Evolutionary conservation across 2,329 filamentous ascomycete genomes (phyloP), one percentile per base, ranked within the genome.

Genomic region (Alternaria solani): DNA sequence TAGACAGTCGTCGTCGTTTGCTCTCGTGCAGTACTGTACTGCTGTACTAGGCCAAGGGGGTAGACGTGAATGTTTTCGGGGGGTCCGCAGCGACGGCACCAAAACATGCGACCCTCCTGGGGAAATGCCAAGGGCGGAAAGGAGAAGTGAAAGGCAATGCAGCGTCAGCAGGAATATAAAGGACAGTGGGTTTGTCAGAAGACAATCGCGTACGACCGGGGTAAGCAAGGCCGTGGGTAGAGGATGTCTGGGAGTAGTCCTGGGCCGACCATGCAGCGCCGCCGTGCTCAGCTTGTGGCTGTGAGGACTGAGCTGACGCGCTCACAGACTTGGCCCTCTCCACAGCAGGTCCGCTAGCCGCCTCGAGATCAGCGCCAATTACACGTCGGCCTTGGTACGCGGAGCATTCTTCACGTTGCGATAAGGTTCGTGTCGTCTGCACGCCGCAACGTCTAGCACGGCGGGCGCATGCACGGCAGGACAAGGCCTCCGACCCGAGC

Each of bases 41-140:
- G 20, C 5, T 46, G 44, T 1, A 2, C 2, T 47, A 30, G 32
- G 28, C 55, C 38, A 26, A 41, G 28, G 18, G 28, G 18, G 32
- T 12, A 20, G 38, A 20, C 16, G 41, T 56, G 54, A 52, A 49
- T 52, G 57, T 43, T 41, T 25, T 60, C 56, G 63, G 64, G 57
- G 57, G 56, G 56, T 57, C 61, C 55, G 64, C 61, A 55, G 61
- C 32, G 52, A n/a, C 53, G 64, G 57, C 61, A 57, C 51, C 63
- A 69, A 66, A 66, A 69, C 67, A 71, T 63, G 65, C 70, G 66
- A 62, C 69, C 71, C 70, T 70, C 68, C 60, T 66, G 63, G 70
- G 71, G 70, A 72, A 66, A 64, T 58, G 67, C 69, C 63, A 56
- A 58, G 23, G 59, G 63, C 47, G 61, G 62, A 67, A 64, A 64